These are phyloP conservation scores for Calonectria pteridis DNA, from an alignment of 2,329 filamentous ascomycete species.

Conservation along the genomic window DNA sequence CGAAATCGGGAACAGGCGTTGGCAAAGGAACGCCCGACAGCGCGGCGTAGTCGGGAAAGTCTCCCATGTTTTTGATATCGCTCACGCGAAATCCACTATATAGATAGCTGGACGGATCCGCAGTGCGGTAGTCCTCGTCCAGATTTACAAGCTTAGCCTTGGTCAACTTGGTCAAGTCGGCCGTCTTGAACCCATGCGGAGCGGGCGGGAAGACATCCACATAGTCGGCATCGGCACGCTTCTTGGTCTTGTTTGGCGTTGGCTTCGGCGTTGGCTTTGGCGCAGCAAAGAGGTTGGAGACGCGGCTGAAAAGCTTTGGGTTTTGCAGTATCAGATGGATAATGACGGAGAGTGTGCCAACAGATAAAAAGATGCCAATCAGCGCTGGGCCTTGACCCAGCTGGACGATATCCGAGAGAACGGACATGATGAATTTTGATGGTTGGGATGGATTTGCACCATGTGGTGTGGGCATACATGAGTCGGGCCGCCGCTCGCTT, in stretches of 20 bases:
- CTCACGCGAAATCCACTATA: constrained; percentile 77
- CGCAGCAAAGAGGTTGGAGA: constrained; percentile 13
- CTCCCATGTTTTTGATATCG: constrained; percentile 77
- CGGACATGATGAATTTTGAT: constrained; percentile 5
- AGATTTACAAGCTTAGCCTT: constrained; percentile 46
- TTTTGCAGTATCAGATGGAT: constrained; percentile 33
- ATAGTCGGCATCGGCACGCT: constrained; percentile 37
- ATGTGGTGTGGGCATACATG: background rate
- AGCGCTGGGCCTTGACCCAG: constrained; percentile 9
- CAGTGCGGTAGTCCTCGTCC: constrained; percentile 50
- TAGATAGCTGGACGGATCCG: constrained; percentile 60
- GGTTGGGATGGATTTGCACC: background rate
- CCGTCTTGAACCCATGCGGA: background rate
- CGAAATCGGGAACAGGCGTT: constrained; percentile 71
- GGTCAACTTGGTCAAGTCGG: constrained; percentile 26
- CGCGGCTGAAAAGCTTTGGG: constrained; percentile 30
- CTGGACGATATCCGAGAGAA: constrained; percentile 8
- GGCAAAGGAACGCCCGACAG: constrained; percentile 83
- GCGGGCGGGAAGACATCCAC: constrained; percentile 42
- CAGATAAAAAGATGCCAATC: constrained; percentile 11
- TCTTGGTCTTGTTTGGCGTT: constrained; percentile 33
- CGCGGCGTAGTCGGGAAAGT: constrained; percentile 83
- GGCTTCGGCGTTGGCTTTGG: constrained; percentile 25
- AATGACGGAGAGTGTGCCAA: constrained; percentile 27
- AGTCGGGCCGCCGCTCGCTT: constrained; percentile 1